Percentiles rank a stretch among this genome's conserved stretches.
Conservation (phyloP, 371 early-diverging fungal species). For the Syncephalis plumigaleata region DNA sequence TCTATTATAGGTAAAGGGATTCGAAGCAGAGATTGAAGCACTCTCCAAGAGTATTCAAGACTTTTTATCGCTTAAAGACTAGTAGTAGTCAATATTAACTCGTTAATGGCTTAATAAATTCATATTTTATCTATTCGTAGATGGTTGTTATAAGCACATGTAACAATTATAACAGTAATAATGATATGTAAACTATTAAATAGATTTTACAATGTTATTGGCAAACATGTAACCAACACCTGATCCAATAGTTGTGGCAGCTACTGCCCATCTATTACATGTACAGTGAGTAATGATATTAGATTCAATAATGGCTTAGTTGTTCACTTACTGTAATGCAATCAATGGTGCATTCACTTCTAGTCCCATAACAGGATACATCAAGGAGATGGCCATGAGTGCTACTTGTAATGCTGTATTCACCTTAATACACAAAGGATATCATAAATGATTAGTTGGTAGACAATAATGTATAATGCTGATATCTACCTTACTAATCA, state of each 20-base stretch:
- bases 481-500: slow-evolving; percentile 53
- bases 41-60: slow-evolving; percentile 35
- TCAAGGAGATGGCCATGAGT: slow-evolving; percentile 60
- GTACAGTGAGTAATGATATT: background rate
- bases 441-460: background rate
- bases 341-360: slow-evolving; percentile 8
- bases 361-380: slow-evolving; percentile 36
- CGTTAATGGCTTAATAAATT: too few relatives aligned
- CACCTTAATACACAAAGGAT: slow-evolving; percentile 8
- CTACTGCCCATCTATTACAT: slow-evolving; percentile 34
- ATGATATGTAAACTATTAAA: slow-evolving; percentile 11
- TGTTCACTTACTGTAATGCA: slow-evolving; percentile 19
- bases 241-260: slow-evolving; percentile 65
- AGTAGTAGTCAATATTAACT: background rate
- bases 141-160: background rate
- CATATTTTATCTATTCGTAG: too few relatives aligned
- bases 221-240: slow-evolving; percentile 61
- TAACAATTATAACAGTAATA: background rate
- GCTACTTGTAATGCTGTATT: slow-evolving; percentile 82
- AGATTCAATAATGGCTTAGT: background rate
- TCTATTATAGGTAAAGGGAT: slow-evolving; percentile 29
- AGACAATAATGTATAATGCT: too few relatives aligned
- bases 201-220: slow-evolving; percentile 52
- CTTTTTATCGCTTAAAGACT: slow-evolving; percentile 35
- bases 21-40: slow-evolving; percentile 49